Evolutionary conservation across 1,139 yeast genomes (phyloP), one percentile per base, ranked within the genome.

Genomic region (Yamadazyma blattariae): DNA sequence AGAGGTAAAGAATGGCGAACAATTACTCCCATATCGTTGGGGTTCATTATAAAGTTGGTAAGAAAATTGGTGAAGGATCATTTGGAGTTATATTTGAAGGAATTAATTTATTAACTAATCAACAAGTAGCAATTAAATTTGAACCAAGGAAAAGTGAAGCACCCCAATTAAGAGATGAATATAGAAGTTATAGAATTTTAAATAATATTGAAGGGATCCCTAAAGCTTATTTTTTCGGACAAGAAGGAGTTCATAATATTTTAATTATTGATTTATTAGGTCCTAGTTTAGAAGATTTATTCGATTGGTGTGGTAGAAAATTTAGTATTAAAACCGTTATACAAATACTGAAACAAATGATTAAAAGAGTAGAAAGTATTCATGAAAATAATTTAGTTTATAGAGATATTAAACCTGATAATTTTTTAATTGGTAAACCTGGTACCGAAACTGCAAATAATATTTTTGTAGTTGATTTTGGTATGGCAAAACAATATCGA

Each of bases 81-180:
- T 92, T 92, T 67, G 98, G 98, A 16, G 92, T 90, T 34, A 90
- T 92, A 36, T 92, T 90, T 60, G 97, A 90, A 64, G 98, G 98
- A 23, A 80, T 86, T 38, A 92, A 92, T 57, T 71, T 92, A 46
- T 73, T 92, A 49, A 73, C 75, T 46, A 87, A 86, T 56, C 79
- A 82, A 67, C 76, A 86, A 57, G 75, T 95, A 64, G 73, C 97
- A 64, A 74, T 77, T 47, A 84, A 83, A 59, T 83, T 82, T 46
- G 92, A 83, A 56, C 89, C 89, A 12, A 64, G 90, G 45, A 82
- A 82, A 52, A 77, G 86, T 30, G 92, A 83, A 51, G 89, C 90
- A 5, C 92, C 92, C 5, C 92, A 83, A 53, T 61, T 83, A 43
- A 67, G 88, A 49, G 92, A 83, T 53, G 92, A 83, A 56, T 83